Evolutionary conservation across 768 basidiomycete genomes (phyloP), one percentile per base, ranked within the genome.

Genomic region (Termitomyces sp.): DNA sequence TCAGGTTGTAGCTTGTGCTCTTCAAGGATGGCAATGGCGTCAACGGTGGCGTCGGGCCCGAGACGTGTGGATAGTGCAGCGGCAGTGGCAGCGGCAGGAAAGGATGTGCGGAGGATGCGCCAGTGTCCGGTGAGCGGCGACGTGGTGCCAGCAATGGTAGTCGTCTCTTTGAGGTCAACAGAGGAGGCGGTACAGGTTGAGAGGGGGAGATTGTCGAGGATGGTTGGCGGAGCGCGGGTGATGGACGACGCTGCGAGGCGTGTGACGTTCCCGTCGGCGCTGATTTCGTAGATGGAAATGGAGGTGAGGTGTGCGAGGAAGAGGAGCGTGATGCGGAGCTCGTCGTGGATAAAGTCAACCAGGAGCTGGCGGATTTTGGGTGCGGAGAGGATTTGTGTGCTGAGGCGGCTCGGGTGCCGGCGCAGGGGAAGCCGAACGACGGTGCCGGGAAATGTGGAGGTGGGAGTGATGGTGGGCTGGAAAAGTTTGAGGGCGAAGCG

Each of bases 361-460:
- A 83, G 73, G 2, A 83, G 69, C 4, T 70, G 53, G 5, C 62
- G 68, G n/a, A 82, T 75, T 30, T 75, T 73, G 0, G 67, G 55
- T 0, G 70, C 36, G 0, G 56, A 38, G 7, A 80, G 70, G 2
- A 69, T 59, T 44, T 75, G 70, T 12, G 64, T 58, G 48, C 75
- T 78, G 58, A 80, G 71, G 6, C 62, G 64, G 60, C 76, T 77
- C 2, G 65, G 52, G 7, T 38, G 52, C 0, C 59, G 64, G 9
- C 82, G 74, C 13, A 84, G 66, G 0, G 82, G 81, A 20, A 82
- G 75, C 1, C 82, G 74, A 43, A 83, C 75, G 48, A 79, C 64
- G 1, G 82, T 75, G 0, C 81, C 80, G 4, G 63, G 43, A 62
- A 79, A 75, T 1, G 32, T 40, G 2, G 30, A 12, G 3, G 5